Base-by-base conservation (phyloP, 257 asterid genomes). In the Petunia axillaris region DNA sequence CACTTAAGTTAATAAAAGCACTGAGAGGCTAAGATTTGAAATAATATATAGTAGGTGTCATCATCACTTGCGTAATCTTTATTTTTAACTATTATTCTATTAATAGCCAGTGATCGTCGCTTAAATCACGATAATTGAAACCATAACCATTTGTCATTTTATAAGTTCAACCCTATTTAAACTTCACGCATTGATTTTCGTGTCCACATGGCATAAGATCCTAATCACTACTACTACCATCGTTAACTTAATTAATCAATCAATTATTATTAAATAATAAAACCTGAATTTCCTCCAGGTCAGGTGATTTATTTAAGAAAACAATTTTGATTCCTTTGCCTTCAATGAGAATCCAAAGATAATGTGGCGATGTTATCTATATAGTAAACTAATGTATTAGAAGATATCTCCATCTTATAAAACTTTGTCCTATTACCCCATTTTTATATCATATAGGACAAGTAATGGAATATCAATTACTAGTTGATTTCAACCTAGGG, bases 331-430 rank as follows among this genome's bases (percentile, higher is more conserved):
- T 70, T 46, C 77, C 9, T 46, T 25, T 46, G 14, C 77, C 39
- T 46, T 70, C 58, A 46, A 70, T 70, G 16, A 70, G 77, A 70
- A 70, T 70, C 77, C 59, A 70, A 70, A 70, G 77, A 70, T 46
- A 46, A 25, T 70, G 16, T 46, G 43, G 5, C 43, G 43, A 46
- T 70, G 77, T 70, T 46, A 70, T 5, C 43, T 16, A 46, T 4
- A 25, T 25, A 25, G 25, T 70, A 46, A 70, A n/a, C 25, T 46
- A 70, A 46, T 46, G 7, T 9, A 46, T 9, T 46, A 46, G 55
- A 70, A 48, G 41, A 70, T 37, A 25, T 70, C 77, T 46, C 46
- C 10, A 70, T 5, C 46, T 16, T 44, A 46, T 70, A 70, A 70
- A 46, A 38, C 11, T 46, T 25, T 70, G 77, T 25, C 77, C 16